Conservation (phyloP, 139 green algal species). For the Tetratostichococcus sp. region DNA sequence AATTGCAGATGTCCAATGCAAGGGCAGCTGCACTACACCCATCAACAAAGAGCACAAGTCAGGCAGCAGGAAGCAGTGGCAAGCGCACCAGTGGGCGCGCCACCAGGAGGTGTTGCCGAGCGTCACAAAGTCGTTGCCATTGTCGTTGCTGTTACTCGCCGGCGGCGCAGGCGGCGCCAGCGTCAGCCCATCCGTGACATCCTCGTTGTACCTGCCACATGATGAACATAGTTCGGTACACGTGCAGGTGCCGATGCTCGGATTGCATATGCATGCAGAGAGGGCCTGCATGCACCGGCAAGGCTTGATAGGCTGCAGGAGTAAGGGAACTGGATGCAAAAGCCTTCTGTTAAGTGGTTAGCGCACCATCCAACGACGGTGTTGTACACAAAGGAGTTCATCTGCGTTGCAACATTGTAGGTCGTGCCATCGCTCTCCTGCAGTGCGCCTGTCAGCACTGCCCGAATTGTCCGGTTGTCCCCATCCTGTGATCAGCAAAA, state of each 20-base stretch:
- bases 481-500: not conserved
- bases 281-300: no score
- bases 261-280: no score
- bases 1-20: not conserved
- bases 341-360: no score
- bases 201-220: conserved; percentile 24
- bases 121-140: not conserved
- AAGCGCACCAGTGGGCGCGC: not conserved
- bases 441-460: not conserved
- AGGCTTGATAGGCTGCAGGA: no score
- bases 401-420: conserved; percentile 24
- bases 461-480: not conserved
- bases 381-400: conserved; percentile 33
- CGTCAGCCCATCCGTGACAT: conserved; percentile 7
- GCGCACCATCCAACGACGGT: conserved; percentile 7
- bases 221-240: no score
- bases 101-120: not conserved
- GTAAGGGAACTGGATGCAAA: no score
- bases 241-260: no score
- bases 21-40: no score
- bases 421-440: conserved; percentile 1
- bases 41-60: no score
- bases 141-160: not conserved
- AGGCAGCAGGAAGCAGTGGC: not conserved
- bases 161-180: not conserved